Conservation (phyloP, 495 filamentous ascomycete genomes). For the Massariosphaeria phaeospora region DNA sequence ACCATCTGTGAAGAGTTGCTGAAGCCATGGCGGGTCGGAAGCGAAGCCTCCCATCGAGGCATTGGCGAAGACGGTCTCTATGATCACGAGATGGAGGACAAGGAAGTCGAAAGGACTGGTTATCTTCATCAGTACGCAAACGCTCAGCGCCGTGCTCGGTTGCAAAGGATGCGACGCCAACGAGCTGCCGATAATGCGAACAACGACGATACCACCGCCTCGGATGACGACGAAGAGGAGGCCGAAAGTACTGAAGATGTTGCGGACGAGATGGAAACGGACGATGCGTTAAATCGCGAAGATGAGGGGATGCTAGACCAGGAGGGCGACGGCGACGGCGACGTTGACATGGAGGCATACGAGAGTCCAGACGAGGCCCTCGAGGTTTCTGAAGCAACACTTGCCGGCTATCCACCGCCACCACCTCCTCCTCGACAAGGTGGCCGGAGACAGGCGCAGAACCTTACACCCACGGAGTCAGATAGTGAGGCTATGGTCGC, state of each 20-base stretch:
- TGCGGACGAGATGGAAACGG: conserved; percentile 39
- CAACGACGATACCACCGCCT: conserved; percentile 46
- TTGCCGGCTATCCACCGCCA: conserved; percentile 62
- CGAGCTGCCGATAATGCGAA: conserved; percentile 39
- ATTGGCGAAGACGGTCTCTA: conserved; percentile 85
- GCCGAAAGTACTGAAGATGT: conserved; percentile 47
- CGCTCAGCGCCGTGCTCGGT: conserved; percentile 15
- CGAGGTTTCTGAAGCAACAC: conserved; percentile 62
- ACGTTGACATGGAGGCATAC: conserved; percentile 54
- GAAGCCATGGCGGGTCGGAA: conserved; percentile 77
- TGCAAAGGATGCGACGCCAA: conserved; percentile 2
- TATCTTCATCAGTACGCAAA: conserved; percentile 15
- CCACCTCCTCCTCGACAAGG: conserved; percentile 56
- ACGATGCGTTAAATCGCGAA: conserved; percentile 34
- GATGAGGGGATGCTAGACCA: conserved; percentile 44
- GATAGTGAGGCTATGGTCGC: conserved; percentile 36
- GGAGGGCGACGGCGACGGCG: conserved; percentile 43
- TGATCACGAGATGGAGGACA: conserved; percentile 63
- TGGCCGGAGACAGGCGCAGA: conserved; percentile 44
- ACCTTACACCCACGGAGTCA: conserved; percentile 56
- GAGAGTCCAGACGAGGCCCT: conserved; percentile 44
- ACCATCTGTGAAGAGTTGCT: conserved; percentile 88
- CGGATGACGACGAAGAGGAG: conserved; percentile 37
- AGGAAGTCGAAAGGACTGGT: conserved; percentile 27
- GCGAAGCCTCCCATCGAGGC: conserved; percentile 72